phyloP scores from a whole-genome alignment of 306 rosid genomes.

The Comarum palustre region DNA sequence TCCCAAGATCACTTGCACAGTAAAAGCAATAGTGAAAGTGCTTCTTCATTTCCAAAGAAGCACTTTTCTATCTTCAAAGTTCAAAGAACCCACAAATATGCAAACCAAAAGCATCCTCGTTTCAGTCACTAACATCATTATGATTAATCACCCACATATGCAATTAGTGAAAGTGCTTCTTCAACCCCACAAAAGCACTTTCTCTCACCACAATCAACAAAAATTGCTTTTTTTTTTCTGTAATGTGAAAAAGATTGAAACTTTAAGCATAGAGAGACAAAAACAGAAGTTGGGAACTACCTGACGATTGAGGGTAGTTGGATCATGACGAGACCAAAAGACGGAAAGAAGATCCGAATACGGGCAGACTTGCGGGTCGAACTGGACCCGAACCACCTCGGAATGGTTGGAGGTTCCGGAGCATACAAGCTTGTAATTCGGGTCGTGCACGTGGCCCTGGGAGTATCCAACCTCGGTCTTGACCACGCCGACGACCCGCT shows the following conservation, averaged over 20 bases:
- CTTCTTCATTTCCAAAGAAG: not conserved
- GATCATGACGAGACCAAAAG: constrained; percentile 78
- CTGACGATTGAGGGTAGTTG: constrained; percentile 72
- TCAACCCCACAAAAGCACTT: not conserved
- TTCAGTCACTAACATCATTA: not conserved
- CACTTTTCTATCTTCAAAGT: not conserved
- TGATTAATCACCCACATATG: not conserved
- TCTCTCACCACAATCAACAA: not conserved
- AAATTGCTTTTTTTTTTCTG: not conserved
- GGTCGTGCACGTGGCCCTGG: constrained; percentile 65
- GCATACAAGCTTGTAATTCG: constrained; percentile 59
- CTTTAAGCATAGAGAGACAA: not conserved
- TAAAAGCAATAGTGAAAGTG: not conserved
- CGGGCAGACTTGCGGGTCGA: constrained; percentile 62
- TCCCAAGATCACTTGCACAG: not conserved
- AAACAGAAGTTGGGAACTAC: constrained; percentile 25
- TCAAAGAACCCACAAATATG: not conserved
- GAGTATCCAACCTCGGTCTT: constrained; percentile 84
- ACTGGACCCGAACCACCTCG: constrained; percentile 73
- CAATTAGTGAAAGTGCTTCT: not conserved
- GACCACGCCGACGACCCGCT: constrained; percentile 63
- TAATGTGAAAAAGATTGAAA: not conserved
- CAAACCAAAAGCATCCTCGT: not conserved
- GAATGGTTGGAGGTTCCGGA: constrained; percentile 65
- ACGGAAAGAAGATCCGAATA: constrained; percentile 49